Evolutionary conservation across 176 grass and related monocot genomes (phyloP), one percentile per base, ranked within the genome.

Genomic region (Juncus effusus): DNA sequence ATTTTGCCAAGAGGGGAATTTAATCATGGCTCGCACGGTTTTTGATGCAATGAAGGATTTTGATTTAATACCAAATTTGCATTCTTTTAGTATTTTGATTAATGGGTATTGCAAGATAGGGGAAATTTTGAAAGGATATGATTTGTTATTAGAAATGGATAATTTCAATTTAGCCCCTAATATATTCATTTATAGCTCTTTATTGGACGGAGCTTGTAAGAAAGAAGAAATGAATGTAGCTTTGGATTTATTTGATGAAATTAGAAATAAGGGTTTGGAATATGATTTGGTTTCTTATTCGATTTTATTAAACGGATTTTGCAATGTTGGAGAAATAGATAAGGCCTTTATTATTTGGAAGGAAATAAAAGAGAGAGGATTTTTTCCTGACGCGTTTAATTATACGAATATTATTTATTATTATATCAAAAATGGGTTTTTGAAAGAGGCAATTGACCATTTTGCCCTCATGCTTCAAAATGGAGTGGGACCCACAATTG

Each of bases 371-470:
- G 14, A 40, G 10, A 40, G 38, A 75, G 59, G 38, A 61, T 14
- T 52, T 75, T 36, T 10, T 35, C 59, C 42, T 5, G 15, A 64
- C 38, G 40, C 51, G 5, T 13, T 39, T 8, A 75, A 56, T 36
- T 64, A 63, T 16, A 37, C 36, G 13, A 51, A 12, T 42, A 42
- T 35, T 13, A 19, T 75, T 38, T 73, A 74, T 74, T 54, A 13
- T 16, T 60, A 67, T 13, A 65, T 61, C 14, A 80, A 47, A 80
- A 57, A 58, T 45, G 69, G 78, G 52, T 74, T 10, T 62, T 54
- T 80, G 28, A 74, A 74, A 13, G 78, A 74, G 65, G 78, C 78
- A 40, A 40, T 80, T 13, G 40, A 74, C 4, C 38, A 65, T 11
- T 80, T 80, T 60, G 41, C 64, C 38, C 51, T 60, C 52, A 80